Evolutionary conservation across 805 yeast genomes (phyloP).

Genomic region (Saturnispora kantuleensis): DNA sequence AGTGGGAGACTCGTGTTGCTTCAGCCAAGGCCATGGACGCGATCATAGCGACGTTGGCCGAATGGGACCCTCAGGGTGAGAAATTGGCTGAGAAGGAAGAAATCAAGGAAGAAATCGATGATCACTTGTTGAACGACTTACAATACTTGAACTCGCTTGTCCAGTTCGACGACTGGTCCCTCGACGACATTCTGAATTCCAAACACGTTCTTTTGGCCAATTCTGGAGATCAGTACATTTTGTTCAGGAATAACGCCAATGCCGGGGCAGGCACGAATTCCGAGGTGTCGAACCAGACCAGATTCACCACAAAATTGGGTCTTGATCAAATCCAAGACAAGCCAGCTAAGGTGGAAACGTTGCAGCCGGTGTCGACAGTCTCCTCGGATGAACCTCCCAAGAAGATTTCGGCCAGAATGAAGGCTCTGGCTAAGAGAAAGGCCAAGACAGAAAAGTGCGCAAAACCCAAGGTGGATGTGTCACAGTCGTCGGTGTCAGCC

Average conservation of each 20-base stretch:
- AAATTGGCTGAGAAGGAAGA: conserved; percentile 16
- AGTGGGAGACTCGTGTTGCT: conserved; percentile 95
- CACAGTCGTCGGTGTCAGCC: conserved; percentile 60
- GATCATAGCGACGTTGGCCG: conserved; percentile 63
- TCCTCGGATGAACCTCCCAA: conserved; percentile 5
- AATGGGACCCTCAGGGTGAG: conserved; percentile 63
- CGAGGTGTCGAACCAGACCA: conserved; percentile 21
- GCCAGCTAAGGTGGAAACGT: conserved; percentile 11
- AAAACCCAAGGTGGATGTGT: conserved; percentile 47
- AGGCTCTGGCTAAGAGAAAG: conserved; percentile 89
- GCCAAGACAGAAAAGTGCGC: conserved; percentile 56
- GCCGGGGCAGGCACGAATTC: conserved; percentile 2
- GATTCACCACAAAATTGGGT: conserved; percentile 23
- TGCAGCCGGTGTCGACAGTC: conserved; percentile 3
- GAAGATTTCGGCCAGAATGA: conserved; percentile 60
- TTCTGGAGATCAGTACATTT: conserved; percentile 36
- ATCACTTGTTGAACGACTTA: conserved; percentile 22
- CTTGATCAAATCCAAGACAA: conserved; percentile 15
- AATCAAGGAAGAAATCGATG: conserved; percentile 18
- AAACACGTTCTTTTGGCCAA: conserved; percentile 54
- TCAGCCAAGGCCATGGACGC: conserved; percentile 95
- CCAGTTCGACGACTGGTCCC: conserved; percentile 40
- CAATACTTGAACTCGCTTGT: conserved; percentile 39
- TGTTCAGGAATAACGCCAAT: conserved; percentile 10
- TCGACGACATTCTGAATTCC: conserved; percentile 38